These are phyloP conservation scores for Curvularia eragrostidis DNA, from an alignment of 2,329 filamentous ascomycete species.

Conservation along the genomic window DNA sequence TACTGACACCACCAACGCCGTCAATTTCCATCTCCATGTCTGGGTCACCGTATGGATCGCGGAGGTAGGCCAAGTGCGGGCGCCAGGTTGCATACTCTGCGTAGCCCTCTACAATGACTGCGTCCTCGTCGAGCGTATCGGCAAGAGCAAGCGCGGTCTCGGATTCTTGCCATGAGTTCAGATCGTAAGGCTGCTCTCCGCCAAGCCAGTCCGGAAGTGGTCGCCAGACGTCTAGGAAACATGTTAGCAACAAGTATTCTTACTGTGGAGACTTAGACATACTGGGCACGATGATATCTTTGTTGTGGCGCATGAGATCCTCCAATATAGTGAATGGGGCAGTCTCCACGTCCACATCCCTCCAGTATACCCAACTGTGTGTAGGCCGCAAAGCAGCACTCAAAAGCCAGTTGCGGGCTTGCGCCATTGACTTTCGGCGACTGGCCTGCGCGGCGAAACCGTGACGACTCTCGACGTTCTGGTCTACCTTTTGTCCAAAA, in stretches of 20 bases:
- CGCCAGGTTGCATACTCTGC: conserved; percentile 99
- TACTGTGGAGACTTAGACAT: conserved; percentile 26
- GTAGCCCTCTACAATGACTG: conserved; percentile 98
- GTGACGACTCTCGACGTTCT: conserved; percentile 96
- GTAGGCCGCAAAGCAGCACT: conserved; percentile 92
- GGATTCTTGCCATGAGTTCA: conserved; percentile 99
- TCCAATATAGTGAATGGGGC: conserved; percentile 96
- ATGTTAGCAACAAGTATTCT: conserved; percentile 24
- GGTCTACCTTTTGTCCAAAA: conserved; percentile 96
- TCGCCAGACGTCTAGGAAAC: conserved; percentile 78
- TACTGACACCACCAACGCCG: conserved; percentile 95
- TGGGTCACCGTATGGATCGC: conserved; percentile 95
- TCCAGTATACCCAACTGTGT: conserved; percentile 99
- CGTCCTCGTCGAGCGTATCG: conserved; percentile 95
- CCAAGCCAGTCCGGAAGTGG: conserved; percentile 99
- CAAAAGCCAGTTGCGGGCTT: conserved; percentile 95
- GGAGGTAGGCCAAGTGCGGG: conserved; percentile 93
- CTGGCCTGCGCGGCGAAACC: conserved; percentile 96
- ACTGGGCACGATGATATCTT: conserved; percentile 98
- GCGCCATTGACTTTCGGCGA: conserved; percentile 94
- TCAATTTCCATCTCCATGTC: conserved; percentile 99
- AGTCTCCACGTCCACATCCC: conserved; percentile 97
- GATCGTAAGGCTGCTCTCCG: conserved; percentile 95
- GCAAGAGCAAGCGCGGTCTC: conserved; percentile 93
- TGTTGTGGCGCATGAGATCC: conserved; percentile 98